Conservation (phyloP, 202 grass and related monocot genomes). For the Zoysia matrella region DNA sequence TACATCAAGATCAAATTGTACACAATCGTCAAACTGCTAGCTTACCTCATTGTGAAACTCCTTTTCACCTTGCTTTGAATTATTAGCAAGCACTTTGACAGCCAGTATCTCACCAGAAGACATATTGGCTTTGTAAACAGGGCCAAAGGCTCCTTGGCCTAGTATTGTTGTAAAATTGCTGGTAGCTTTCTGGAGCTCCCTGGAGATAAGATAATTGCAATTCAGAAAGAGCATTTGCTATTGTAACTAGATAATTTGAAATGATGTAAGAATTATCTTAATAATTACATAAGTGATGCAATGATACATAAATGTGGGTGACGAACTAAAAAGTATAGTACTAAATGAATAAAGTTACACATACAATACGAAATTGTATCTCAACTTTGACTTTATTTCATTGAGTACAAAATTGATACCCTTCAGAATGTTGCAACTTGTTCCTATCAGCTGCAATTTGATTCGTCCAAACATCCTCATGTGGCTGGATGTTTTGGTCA, state of each 20-base stretch:
- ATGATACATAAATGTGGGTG: neutral
- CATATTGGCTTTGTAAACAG: constrained; percentile 95
- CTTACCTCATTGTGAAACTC: constrained; percentile 95
- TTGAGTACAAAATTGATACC: neutral
- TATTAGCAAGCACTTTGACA: constrained; percentile 86
- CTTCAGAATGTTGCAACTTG: constrained; percentile 4
- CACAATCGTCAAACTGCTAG: constrained; percentile 20
- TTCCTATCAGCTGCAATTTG: constrained; percentile 14
- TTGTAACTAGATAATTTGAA: neutral
- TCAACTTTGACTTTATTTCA: neutral
- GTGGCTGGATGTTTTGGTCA: constrained; percentile 27
- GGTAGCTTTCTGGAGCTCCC: constrained; percentile 92
- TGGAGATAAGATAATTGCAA: constrained; percentile 31
- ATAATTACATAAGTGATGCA: neutral
- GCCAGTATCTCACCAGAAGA: constrained; percentile 86
- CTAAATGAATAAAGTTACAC: neutral
- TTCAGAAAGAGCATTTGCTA: neutral
- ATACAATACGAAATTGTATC: no score
- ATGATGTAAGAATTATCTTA: neutral
- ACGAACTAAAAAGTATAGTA: constrained; percentile 6
- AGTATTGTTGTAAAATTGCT: constrained; percentile 87
- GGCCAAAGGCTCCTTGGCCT: constrained; percentile 90
- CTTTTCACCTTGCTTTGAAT: constrained; percentile 97
- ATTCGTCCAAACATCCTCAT: constrained; percentile 2
- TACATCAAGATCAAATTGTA: constrained; percentile 1